Base-by-base conservation (phyloP, 805 yeast genomes). In the Ascoidea rubescens region DNA sequence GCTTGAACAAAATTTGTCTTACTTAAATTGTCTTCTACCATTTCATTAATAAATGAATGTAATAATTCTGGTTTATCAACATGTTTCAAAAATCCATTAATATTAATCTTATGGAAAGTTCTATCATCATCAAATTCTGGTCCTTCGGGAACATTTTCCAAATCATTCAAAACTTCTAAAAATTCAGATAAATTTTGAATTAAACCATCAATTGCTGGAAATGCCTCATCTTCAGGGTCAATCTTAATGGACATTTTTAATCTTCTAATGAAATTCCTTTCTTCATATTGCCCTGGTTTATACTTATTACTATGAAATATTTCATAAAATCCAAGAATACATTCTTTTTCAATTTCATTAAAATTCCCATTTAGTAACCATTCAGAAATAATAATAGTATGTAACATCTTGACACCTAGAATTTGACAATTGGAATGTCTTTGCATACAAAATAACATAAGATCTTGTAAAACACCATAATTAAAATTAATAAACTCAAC, bases 111-210 rank as follows among this genome's bases (percentile, higher is more conserved):
- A 62, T 84, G 85, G 75, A 85, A 84, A 5, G 89, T 82, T 60
- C 96, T 73, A 65, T 88, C 96, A 63, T 86, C 91, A 59, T 85
- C 91, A 65, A 84, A 89, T 60, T 87, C 95, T 46, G 81, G 81
- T 17, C 89, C 89, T 48, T 73, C 75, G 12, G 96, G 96, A 53
- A 88, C 87, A 53, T 77, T 75, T 58, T 77, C 77, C 59, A 84
- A 75, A 59, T 85, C 87, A 55, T 78, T 73, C 60, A 85, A 72
- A 14, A 80, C 78, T 51, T 73, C 78, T 53, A 87, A 66, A 65
- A 86, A 85, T 30, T 79, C 82, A 31, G 78, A 65, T 45, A 86
- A 59, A 47, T 75, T 78, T 53, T 72, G 73, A 51, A 83, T 71
- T 52, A 80, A 77, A 45, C 68, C 68, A 54, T 73, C 67, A 45